A percentile compares a stretch with the other conserved stretches of the same genome.
These are phyloP conservation scores for Coniferiporia sulphurascens DNA, from an alignment of 1,284 basidiomycete genomes.

Conservation along the genomic window DNA sequence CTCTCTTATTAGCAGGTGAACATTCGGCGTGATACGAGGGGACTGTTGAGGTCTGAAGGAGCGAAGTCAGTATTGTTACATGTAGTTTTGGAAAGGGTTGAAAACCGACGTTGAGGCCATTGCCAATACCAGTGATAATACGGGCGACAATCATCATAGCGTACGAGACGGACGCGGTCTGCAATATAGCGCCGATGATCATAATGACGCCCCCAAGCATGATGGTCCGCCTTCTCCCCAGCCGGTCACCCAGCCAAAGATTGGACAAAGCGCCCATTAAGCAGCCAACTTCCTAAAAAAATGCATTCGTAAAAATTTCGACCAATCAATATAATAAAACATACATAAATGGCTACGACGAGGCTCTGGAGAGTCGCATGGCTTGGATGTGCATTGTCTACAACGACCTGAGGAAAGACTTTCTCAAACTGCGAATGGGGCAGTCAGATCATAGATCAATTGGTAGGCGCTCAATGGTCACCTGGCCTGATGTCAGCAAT, in stretches of 20 bases:
- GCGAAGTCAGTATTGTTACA: neutral
- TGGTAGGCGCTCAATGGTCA: constrained; percentile 18
- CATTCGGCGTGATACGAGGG: constrained; percentile 65
- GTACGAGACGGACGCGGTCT: constrained; percentile 49
- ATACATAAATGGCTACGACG: constrained; percentile 50
- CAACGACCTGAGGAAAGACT: constrained; percentile 44
- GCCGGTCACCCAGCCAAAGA: constrained; percentile 49
- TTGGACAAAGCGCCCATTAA: constrained; percentile 47
- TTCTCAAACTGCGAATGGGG: constrained; percentile 39
- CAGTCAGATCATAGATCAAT: neutral
- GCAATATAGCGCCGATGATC: constrained; percentile 60
- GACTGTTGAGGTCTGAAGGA: constrained; percentile 52
- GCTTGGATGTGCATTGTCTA: constrained; percentile 31
- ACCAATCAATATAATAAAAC: neutral
- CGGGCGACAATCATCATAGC: constrained; percentile 58
- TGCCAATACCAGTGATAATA: constrained; percentile 60
- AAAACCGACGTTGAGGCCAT: constrained; percentile 55
- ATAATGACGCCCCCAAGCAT: constrained; percentile 49
- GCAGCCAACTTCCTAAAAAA: constrained; percentile 46
- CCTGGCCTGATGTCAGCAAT: constrained; percentile 47
- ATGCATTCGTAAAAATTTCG: neutral
- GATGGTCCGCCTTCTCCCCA: constrained; percentile 51
- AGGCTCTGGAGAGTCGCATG: constrained; percentile 52
- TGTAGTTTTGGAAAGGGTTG: neutral
- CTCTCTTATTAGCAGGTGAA: constrained; percentile 54